phyloP scores from a whole-genome alignment of 2,329 filamentous ascomycete species.

The Rutstroemia sydowiana region DNA sequence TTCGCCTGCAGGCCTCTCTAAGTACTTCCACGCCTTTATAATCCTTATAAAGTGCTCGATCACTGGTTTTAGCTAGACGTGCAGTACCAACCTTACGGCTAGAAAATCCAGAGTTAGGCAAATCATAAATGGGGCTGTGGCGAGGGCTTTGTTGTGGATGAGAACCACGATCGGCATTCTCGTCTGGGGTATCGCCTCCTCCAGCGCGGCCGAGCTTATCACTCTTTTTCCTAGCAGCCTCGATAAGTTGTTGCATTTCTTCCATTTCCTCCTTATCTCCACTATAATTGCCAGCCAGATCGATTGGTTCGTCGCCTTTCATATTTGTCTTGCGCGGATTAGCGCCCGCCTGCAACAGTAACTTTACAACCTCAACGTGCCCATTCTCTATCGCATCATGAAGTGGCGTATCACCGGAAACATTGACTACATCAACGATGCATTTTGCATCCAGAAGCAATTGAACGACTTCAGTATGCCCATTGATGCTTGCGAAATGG shows the following conservation, averaged over 20 bases:
- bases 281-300: constrained; percentile 66
- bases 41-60: constrained; percentile 55
- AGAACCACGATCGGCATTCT: constrained; percentile 37
- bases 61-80: constrained; percentile 55
- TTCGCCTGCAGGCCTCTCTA: constrained; percentile 50
- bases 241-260: constrained; percentile 65
- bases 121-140: constrained; percentile 41
- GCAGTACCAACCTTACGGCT: constrained; percentile 42
- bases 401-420: constrained; percentile 85
- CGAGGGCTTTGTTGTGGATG: constrained; percentile 52
- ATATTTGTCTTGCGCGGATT: constrained; percentile 88
- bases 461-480: constrained; percentile 78
- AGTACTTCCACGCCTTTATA: constrained; percentile 27
- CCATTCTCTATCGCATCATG: constrained; percentile 96
- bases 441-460: constrained; percentile 80
- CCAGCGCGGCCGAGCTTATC: constrained; percentile 45
- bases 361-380: constrained; percentile 78
- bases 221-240: constrained; percentile 51
- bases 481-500: constrained; percentile 85
- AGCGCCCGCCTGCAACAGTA: constrained; percentile 78
- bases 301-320: constrained; percentile 83
- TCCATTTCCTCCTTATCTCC: constrained; percentile 46
- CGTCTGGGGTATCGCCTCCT: constrained; percentile 41
- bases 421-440: constrained; percentile 69
- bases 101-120: constrained; percentile 12